These are phyloP conservation scores for Globisporangium okanoganense DNA, from an alignment of 352 stramenopile genomes.

Conservation along the genomic window DNA sequence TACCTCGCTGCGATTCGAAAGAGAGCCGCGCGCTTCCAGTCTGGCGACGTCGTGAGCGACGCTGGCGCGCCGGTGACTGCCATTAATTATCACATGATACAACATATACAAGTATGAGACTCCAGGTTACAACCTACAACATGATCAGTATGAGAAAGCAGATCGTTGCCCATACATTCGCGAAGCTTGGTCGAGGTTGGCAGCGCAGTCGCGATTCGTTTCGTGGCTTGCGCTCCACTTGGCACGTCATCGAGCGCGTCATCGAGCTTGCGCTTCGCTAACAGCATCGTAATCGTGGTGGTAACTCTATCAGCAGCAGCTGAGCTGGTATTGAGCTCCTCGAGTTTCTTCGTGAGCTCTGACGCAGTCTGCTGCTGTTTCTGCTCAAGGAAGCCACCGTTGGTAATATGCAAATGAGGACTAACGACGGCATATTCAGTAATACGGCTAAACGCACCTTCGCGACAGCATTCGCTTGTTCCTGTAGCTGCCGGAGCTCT, in stretches of 20 bases:
- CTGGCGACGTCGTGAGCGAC: not conserved
- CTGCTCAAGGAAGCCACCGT: conserved; percentile 6
- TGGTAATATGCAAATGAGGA: not conserved
- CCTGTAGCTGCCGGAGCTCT: conserved; percentile 33
- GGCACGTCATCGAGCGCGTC: not conserved
- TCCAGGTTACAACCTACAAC: not conserved
- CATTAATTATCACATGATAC: too few species aligned
- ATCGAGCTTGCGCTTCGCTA: conserved; percentile 14
- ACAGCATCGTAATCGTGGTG: not conserved
- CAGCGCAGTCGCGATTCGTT: not conserved
- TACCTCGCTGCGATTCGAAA: conserved; percentile 13
- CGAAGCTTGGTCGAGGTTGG: not conserved
- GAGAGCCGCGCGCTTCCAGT: conserved; percentile 5
- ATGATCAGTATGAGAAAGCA: not conserved
- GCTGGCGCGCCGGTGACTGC: conserved; percentile 5
- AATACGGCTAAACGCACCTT: conserved; percentile 21
- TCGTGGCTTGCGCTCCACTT: not conserved
- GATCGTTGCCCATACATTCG: conserved; percentile 3
- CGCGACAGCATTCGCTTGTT: conserved; percentile 19
- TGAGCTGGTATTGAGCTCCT: conserved; percentile 1
- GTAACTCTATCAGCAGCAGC: not conserved
- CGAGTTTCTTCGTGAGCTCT: conserved; percentile 9
- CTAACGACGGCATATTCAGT: not conserved
- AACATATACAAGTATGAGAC: not conserved
- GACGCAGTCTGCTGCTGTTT: conserved; percentile 9